phyloP scores from a whole-genome alignment of 148 eudicot species.

The Camellia japonica region DNA sequence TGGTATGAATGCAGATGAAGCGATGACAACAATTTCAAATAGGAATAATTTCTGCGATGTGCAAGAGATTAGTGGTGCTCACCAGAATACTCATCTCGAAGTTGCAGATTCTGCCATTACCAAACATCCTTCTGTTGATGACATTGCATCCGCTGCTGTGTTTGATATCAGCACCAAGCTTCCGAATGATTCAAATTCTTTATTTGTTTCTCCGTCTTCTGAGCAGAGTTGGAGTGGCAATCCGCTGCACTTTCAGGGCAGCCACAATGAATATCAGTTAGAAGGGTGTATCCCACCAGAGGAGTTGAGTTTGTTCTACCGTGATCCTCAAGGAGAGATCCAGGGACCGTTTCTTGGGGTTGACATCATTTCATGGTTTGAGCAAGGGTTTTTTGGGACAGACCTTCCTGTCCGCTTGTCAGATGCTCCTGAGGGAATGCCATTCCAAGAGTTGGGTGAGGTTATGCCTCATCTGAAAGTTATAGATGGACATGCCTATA shows the following conservation, averaged over 20 bases:
- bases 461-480: constrained; percentile 76
- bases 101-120: constrained; percentile 32
- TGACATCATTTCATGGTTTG: constrained; percentile 94
- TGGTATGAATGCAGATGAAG: constrained; percentile 26
- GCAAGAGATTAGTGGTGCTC: constrained; percentile 28
- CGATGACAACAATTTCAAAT: constrained; percentile 15
- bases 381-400: constrained; percentile 89
- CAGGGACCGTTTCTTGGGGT: constrained; percentile 98
- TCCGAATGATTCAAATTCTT: constrained; percentile 49
- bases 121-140: constrained; percentile 28
- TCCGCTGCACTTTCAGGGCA: constrained; percentile 32
- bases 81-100: constrained; percentile 27
- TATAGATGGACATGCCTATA: constrained; percentile 21
- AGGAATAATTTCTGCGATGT: constrained; percentile 10
- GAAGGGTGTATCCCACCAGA: constrained; percentile 55
- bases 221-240: constrained; percentile 42
- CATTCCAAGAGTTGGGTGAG: constrained; percentile 72
- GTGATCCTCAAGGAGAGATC: constrained; percentile 92
- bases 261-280: constrained; percentile 27
- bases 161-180: constrained; percentile 37
- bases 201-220: constrained; percentile 37
- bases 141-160: constrained; percentile 22
- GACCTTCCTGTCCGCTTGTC: constrained; percentile 75
- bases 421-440: constrained; percentile 71
- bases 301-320: constrained; percentile 74